These are phyloP conservation scores for Populus simonii DNA, from an alignment of 345 rosid species.

Conservation along the genomic window DNA sequence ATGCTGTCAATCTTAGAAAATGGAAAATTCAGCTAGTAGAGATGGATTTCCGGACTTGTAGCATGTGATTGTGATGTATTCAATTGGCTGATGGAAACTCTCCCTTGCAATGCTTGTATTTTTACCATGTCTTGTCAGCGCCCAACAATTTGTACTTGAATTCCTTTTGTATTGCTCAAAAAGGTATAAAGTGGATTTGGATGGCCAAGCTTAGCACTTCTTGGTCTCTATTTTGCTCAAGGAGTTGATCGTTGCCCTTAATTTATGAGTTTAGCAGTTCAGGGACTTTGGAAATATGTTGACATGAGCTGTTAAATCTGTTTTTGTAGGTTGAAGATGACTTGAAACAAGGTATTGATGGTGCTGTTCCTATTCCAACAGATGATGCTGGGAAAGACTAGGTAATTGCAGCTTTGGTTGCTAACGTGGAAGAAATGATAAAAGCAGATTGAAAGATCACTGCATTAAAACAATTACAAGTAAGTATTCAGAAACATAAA, in stretches of 20 bases:
- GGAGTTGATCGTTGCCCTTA: background rate
- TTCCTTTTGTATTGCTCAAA: background rate
- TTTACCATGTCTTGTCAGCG: background rate
- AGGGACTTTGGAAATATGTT: conserved; percentile 1
- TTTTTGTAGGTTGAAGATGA: conserved; percentile 70
- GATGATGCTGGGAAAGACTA: conserved; percentile 72
- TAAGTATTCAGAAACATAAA: conserved; percentile 23
- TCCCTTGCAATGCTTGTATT: background rate
- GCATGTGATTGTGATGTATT: background rate
- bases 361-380: conserved; percentile 65
- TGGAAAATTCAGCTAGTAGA: background rate
- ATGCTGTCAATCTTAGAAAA: background rate
- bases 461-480: conserved; percentile 92
- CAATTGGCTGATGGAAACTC: background rate
- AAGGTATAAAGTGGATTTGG: background rate
- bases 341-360: conserved; percentile 60
- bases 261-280: background rate
- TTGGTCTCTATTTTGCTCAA: background rate
- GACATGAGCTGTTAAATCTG: background rate
- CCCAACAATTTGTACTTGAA: too few species aligned
- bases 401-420: conserved; percentile 78
- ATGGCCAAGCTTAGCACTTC: background rate
- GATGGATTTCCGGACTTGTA: background rate
- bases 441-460: conserved; percentile 92
- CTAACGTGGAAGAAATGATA: conserved; percentile 88